These are phyloP conservation scores for Babesia divergens DNA, from an alignment of 169 alveolate genomes.

Conservation along the genomic window DNA sequence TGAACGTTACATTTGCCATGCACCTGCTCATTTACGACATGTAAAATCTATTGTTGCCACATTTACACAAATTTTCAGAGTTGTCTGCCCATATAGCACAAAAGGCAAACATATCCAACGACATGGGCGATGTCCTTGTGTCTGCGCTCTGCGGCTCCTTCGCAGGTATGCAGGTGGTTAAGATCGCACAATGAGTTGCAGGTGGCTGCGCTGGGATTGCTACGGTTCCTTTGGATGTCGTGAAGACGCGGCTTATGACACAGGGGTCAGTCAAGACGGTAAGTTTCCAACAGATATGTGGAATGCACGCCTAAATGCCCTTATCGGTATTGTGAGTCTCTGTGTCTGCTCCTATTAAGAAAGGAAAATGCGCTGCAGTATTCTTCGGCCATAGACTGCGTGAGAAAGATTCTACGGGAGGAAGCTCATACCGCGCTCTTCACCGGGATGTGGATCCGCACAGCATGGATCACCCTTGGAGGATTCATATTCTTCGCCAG, in stretches of 20 bases:
- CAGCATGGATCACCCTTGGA: conserved; percentile 67
- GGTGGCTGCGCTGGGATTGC: conserved; percentile 94
- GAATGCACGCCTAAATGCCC: neutral
- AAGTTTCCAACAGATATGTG: neutral
- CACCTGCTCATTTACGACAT: neutral
- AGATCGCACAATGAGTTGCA: conserved; percentile 12
- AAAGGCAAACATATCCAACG: conserved; percentile 29
- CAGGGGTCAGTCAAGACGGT: conserved; percentile 74
- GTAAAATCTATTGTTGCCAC: neutral
- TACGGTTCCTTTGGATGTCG: conserved; percentile 94
- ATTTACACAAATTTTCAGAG: neutral
- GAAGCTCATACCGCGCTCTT: conserved; percentile 63
- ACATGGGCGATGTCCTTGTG: conserved; percentile 51
- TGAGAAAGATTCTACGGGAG: conserved; percentile 50
- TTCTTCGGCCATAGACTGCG: conserved; percentile 51
- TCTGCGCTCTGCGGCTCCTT: conserved; percentile 65
- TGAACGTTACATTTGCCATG: neutral
- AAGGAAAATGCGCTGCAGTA: conserved; percentile 16
- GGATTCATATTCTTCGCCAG: conserved; percentile 70
- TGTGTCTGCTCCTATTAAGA: neutral
- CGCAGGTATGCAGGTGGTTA: conserved; percentile 29
- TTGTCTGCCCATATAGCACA: conserved; percentile 26
- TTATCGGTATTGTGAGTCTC: neutral
- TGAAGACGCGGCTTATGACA: conserved; percentile 92
- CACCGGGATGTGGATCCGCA: conserved; percentile 64